Conservation (phyloP, 169 alveolate species). For the Plasmodium inui region DNA sequence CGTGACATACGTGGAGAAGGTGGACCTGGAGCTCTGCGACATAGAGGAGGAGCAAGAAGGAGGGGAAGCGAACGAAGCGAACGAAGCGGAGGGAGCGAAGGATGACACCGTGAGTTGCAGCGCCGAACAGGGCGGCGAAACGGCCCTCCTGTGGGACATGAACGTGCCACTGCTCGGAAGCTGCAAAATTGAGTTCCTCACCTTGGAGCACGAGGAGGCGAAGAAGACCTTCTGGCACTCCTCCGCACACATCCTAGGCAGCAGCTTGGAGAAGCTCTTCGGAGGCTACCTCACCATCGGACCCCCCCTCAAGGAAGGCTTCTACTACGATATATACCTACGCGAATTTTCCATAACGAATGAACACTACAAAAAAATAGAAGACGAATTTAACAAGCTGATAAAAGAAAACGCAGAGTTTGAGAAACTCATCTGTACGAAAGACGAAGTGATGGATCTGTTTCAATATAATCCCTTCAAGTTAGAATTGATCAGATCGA, state of each 20-base stretch:
- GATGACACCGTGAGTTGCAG: not conserved
- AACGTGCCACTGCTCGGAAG: conserved; percentile 97
- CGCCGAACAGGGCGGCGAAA: not conserved
- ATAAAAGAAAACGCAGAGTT: conserved; percentile 93
- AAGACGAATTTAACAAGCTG: conserved; percentile 77
- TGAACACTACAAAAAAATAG: conserved; percentile 76
- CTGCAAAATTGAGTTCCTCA: conserved; percentile 92
- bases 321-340: conserved; percentile 97
- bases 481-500: conserved; percentile 94
- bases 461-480: conserved; percentile 98
- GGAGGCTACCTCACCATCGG: conserved; percentile 99
- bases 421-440: conserved; percentile 94
- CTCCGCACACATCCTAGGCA: conserved; percentile 96
- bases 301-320: conserved; percentile 96
- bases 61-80: conserved; percentile 63
- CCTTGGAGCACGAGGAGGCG: conserved; percentile 95
- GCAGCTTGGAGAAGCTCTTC: conserved; percentile 94
- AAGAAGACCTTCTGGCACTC: conserved; percentile 98
- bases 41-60: conserved; percentile 92
- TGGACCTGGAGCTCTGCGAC: conserved; percentile 81
- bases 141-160: conserved; percentile 93
- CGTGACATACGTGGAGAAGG: conserved; percentile 85
- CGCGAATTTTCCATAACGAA: conserved; percentile 89
- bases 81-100: not conserved
- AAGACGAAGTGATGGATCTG: conserved; percentile 97